A percentile compares a stretch with the other conserved stretches of the same genome.
Conservation (phyloP, 73 alveolate species). For the Tetrahymena borealis region DNA sequence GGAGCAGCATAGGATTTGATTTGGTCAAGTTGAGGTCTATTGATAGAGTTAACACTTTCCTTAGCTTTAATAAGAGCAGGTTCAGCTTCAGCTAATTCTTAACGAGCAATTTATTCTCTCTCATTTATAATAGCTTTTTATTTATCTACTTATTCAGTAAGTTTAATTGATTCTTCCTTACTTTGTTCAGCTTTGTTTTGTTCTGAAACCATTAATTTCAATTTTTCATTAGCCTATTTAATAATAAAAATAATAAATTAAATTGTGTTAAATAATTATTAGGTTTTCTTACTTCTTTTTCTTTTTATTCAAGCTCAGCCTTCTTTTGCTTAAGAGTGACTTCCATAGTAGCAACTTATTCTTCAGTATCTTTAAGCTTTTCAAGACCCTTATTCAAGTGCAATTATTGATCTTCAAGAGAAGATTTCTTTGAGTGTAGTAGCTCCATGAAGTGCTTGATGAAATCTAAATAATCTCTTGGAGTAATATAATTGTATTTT, state of each 20-base stretch:
- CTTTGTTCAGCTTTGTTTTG: slow-evolving; percentile 90
- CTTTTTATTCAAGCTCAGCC: slow-evolving; percentile 78
- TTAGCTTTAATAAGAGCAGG: slow-evolving; percentile 94
- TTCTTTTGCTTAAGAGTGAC: slow-evolving; percentile 75
- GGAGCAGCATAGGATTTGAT: slow-evolving; percentile 82
- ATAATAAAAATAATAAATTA: background rate
- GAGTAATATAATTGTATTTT: slow-evolving; percentile 96
- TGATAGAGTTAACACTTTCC: slow-evolving; percentile 77
- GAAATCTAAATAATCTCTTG: slow-evolving; percentile 98
- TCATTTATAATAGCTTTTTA: slow-evolving; percentile 68
- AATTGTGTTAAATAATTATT: background rate
- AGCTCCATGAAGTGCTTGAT: slow-evolving; percentile 92
- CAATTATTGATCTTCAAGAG: slow-evolving; percentile 86
- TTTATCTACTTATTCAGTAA: slow-evolving; percentile 54
- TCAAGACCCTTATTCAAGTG: slow-evolving; percentile 95
- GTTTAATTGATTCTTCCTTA: slow-evolving; percentile 65
- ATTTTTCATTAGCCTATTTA: slow-evolving; percentile 85
- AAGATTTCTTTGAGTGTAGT: slow-evolving; percentile 78
- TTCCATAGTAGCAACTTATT: slow-evolving; percentile 79
- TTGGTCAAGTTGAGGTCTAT: slow-evolving; percentile 74
- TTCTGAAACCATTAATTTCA: slow-evolving; percentile 86
- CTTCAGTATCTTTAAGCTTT: slow-evolving; percentile 73
- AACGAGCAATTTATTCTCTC: slow-evolving; percentile 64
- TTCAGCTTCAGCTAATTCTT: slow-evolving; percentile 85
- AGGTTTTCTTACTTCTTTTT: slow-evolving; percentile 15